Conservation (phyloP, 306 rosid genomes). For the Calophaca sinica region DNA sequence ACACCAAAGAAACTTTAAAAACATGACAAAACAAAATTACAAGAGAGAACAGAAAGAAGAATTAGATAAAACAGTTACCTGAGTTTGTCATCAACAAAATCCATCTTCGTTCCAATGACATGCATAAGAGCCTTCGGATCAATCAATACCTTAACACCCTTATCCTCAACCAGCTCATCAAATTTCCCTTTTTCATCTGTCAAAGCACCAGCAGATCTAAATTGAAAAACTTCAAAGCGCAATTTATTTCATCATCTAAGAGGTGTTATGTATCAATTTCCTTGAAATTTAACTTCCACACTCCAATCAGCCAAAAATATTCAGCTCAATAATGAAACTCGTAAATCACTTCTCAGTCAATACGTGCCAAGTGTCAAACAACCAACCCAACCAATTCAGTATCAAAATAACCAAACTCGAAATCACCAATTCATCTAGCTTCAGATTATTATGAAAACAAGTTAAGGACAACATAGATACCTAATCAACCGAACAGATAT, state of each 20-base stretch:
- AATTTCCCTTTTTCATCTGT: constrained; percentile 93
- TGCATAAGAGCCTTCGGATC: constrained; percentile 99
- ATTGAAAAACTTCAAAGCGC: constrained; percentile 8
- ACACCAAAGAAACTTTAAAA: not conserved
- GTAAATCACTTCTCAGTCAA: not conserved
- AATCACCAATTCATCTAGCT: not conserved
- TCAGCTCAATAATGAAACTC: not conserved
- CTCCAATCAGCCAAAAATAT: not conserved
- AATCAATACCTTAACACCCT: constrained; percentile 88
- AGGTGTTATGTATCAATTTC: not conserved
- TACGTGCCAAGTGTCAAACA: no score
- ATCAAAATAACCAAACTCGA: not conserved
- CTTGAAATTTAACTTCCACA: not conserved
- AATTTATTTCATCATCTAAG: constrained; percentile 1
- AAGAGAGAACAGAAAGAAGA: not conserved
- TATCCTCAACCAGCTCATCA: constrained; percentile 91
- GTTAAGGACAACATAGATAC: not conserved
- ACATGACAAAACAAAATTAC: not conserved
- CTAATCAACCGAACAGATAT: not conserved
- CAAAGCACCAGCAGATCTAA: constrained; percentile 37
- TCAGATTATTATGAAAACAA: not conserved
- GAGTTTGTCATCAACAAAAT: constrained; percentile 91
- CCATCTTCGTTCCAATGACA: constrained; percentile 96
- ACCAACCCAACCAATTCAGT: not conserved
- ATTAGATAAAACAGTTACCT: constrained; percentile 58